Evolutionary conservation across 176 grass and related monocot genomes (phyloP).

Genomic region (Zea luxurians): DNA sequence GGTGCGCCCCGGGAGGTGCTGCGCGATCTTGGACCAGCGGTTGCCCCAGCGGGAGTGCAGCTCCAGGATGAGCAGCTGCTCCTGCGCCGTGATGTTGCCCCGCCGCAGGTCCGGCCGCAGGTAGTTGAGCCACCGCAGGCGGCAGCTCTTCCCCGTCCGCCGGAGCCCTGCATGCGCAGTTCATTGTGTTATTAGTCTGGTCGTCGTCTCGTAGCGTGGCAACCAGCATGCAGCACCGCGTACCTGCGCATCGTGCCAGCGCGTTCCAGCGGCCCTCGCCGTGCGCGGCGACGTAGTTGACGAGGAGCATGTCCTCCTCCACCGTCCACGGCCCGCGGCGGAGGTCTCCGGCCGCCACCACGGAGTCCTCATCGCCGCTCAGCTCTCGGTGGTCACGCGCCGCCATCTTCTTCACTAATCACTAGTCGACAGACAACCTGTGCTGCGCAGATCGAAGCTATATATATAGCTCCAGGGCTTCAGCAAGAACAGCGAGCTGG

Average conservation of each 20-base stretch:
- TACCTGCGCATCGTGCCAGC: conserved; percentile 78
- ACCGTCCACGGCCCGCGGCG: conserved; percentile 89
- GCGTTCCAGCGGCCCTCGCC: conserved; percentile 96
- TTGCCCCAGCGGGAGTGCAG: conserved; percentile 95
- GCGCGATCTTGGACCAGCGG: conserved; percentile 96
- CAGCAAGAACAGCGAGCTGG: neutral
- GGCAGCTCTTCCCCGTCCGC: conserved; percentile 93
- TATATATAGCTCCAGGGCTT: neutral
- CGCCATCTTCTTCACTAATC: neutral
- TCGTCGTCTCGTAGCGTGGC: neutral
- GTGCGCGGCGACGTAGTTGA: conserved; percentile 66
- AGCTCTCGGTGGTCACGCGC: conserved; percentile 5
- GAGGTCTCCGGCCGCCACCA: conserved; percentile 23
- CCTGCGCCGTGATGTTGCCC: conserved; percentile 77
- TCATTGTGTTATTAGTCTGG: neutral
- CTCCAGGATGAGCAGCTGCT: conserved; percentile 92
- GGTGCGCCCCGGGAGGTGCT: conserved; percentile 77
- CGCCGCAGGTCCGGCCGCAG: conserved; percentile 79
- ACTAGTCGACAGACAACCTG: neutral
- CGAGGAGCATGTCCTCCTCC: conserved; percentile 80
- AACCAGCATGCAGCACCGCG: neutral
- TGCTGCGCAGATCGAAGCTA: neutral
- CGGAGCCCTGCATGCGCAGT: conserved; percentile 36
- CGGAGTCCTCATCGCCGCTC: conserved; percentile 39
- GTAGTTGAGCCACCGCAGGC: conserved; percentile 93